Evolutionary conservation across 768 basidiomycete genomes (phyloP).

Genomic region (Aureoboletus auriporus): DNA sequence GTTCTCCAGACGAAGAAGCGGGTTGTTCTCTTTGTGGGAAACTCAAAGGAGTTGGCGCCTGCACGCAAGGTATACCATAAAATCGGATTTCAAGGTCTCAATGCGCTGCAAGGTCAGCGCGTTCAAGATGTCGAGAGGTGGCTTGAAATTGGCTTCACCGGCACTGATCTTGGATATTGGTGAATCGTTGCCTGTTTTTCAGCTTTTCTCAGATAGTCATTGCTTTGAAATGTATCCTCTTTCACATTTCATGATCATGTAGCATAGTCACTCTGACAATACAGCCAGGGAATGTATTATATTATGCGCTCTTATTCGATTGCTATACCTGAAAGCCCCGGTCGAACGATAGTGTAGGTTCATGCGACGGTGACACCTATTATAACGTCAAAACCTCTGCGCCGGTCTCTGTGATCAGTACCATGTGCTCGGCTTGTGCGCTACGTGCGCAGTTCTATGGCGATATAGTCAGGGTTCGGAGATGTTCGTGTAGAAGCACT

Average conservation of each 20-base stretch:
- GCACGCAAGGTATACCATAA: slow-evolving; percentile 21
- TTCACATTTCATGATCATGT: slow-evolving; percentile 1
- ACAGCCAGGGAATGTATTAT: too few species aligned
- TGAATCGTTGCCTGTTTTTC: neutral
- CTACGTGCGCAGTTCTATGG: slow-evolving; percentile 72
- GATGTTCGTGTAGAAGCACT: neutral
- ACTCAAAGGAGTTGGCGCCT: slow-evolving; percentile 8
- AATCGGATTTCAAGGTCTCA: slow-evolving; percentile 20
- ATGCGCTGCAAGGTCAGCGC: neutral
- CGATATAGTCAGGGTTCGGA: neutral
- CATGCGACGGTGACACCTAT: slow-evolving; percentile 1
- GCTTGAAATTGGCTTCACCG: slow-evolving; percentile 16
- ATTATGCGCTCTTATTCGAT: too few species aligned
- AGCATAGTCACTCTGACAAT: slow-evolving; percentile 6
- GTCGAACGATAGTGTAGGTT: neutral
- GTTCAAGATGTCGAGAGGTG: slow-evolving; percentile 15
- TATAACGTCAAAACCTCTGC: slow-evolving; percentile 71
- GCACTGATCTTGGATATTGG: slow-evolving; percentile 17
- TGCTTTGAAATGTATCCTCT: neutral
- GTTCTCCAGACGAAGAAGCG: slow-evolving; percentile 23
- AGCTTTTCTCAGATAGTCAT: neutral
- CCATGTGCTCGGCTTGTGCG: slow-evolving; percentile 87
- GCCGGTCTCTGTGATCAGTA: slow-evolving; percentile 75
- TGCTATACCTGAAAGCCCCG: too few species aligned
- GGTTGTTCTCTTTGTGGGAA: slow-evolving; percentile 59